phyloP scores from a whole-genome alignment of 192 early-diverging fungal species.

The Coemansia interrupta region DNA sequence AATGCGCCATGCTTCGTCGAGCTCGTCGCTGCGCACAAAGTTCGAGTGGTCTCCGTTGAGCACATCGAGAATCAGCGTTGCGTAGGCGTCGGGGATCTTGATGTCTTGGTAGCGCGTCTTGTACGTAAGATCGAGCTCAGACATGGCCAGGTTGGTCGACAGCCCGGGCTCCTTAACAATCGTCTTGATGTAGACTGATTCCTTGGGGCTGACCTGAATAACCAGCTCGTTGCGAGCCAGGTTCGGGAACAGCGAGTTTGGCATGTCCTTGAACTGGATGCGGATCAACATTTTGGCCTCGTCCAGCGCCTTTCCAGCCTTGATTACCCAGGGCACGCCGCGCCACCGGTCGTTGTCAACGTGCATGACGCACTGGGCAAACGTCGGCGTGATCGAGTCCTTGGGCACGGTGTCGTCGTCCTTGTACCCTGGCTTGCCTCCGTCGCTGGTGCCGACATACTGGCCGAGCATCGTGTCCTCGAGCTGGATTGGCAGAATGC shows the following conservation, averaged over 20 bases:
- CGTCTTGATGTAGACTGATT: constrained; percentile 94
- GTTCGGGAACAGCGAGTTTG: constrained; percentile 70
- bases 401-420: constrained; percentile 86
- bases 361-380: constrained; percentile 77
- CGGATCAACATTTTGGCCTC: constrained; percentile 89
- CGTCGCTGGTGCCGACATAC: constrained; percentile 74
- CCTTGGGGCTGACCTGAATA: constrained; percentile 87
- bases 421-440: constrained; percentile 79
- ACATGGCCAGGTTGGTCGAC: constrained; percentile 70
- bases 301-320: constrained; percentile 84
- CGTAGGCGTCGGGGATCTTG: constrained; percentile 95
- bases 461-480: constrained; percentile 87
- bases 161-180: constrained; percentile 90
- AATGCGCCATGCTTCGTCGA: constrained; percentile 93
- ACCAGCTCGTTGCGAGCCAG: constrained; percentile 90
- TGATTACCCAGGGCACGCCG: constrained; percentile 63
- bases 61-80: constrained; percentile 84
- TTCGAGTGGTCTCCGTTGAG: constrained; percentile 87
- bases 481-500: constrained; percentile 67
- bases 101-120: constrained; percentile 75
- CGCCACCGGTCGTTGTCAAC: constrained; percentile 93
- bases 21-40: constrained; percentile 86
- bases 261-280: constrained; percentile 89
- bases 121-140: constrained; percentile 91
- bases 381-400: constrained; percentile 83